Evolutionary conservation across 2,329 filamentous ascomycete genomes (phyloP), one percentile per base, ranked within the genome.

Genomic region (Sarocladium brachiariae): DNA sequence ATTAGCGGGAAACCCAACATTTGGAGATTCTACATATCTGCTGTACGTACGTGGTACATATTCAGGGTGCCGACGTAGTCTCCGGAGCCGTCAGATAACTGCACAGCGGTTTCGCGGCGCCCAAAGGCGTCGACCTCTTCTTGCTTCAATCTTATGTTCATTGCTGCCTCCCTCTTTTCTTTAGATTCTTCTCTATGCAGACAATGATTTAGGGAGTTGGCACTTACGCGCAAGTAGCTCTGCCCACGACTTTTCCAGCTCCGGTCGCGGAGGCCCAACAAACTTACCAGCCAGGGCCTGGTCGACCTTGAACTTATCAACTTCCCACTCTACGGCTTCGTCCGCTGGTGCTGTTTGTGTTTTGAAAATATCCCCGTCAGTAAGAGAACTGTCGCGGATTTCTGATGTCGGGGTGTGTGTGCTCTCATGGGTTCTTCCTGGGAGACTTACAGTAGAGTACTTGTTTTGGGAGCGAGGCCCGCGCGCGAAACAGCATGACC

Each of bases 21-120:
- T 10, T n/a, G n/a, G n/a, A n/a, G n/a, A n/a, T 23, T 13, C 23
- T 2, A 4, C 6, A 25, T 18, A 13, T 30, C 14, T 50, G 49
- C 50, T 25, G 49, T 43, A 11, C 50, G 9, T 13, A 49, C 50
- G 34, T 52, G 50, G 21, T 52, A 52, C 34, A 52, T 43, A 16
- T 52, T 52, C 37, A 52, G 25, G 2, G 50, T 52, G 18, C 50
- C 50, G 5, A 52, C 14, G 18, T 52, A 52, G 35, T 46, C 50
- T n/a, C 50, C 49, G 7, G 27, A 30, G 19, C 45, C 50, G 14
- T 52, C 50, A 13, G 50, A 52, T 27, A 52, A 25, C 21, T 31
- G n/a, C 14, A 52, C 50, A 1, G 50, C 50, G 14, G 50, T 52
- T 18, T 34, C 45, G 10, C 49, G 43, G 21, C 50, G 50, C 18